Base-by-base conservation (phyloP, 495 filamentous ascomycete genomes). In the Aspergillus panamensis region DNA sequence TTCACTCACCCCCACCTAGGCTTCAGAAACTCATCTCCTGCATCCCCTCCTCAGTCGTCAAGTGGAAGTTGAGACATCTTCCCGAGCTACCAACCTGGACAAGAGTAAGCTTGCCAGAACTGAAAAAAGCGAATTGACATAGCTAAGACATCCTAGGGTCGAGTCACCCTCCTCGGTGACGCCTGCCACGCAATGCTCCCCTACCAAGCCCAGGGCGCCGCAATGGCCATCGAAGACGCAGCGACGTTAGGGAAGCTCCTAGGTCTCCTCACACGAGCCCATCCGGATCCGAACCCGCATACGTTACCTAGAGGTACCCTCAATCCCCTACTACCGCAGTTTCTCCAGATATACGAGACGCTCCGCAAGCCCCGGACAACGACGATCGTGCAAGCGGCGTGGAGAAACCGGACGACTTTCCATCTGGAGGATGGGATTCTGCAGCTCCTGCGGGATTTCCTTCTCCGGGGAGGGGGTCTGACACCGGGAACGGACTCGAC, bases 401-500 rank as follows among this genome's bases (percentile, higher is more conserved):
- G 17, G 12, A n/a, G n/a, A 20, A 44, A 25, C 21, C 51, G 21
- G 14, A 14, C 25, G 5, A 8, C 17, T 1, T 43, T 54, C 20
- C 51, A 54, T 20, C 10, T 42, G n/a, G 20, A 40, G 2, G 10
- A 54, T 21, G 20, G 37, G 14, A 7, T 43, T n/a, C 14, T 25
- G n/a, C 51, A 43, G 21, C 8, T 3, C 5, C 13, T 54, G 10
- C 35, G 51, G 5, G 40, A 54, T 21, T 44, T 37, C 35, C 14
- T 54, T 17, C 51, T 54, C 0, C 4, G 19, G 14, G 51, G 51
- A 0, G 51, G 19, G 8, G 51, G 51, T 19, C n/a, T 54, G 9
- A 44, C 51, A 3, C 37, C 35, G 13, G 37, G 31, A 6, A 54
- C 51, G 21, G 51, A 54, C n/a, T 54, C 35, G 51, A n/a, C n/a